A percentile compares a stretch with the other conserved stretches of the same genome.
These are phyloP conservation scores for Wickerhamiella sorbophila DNA, from an alignment of 805 yeast genomes.

Conservation along the genomic window DNA sequence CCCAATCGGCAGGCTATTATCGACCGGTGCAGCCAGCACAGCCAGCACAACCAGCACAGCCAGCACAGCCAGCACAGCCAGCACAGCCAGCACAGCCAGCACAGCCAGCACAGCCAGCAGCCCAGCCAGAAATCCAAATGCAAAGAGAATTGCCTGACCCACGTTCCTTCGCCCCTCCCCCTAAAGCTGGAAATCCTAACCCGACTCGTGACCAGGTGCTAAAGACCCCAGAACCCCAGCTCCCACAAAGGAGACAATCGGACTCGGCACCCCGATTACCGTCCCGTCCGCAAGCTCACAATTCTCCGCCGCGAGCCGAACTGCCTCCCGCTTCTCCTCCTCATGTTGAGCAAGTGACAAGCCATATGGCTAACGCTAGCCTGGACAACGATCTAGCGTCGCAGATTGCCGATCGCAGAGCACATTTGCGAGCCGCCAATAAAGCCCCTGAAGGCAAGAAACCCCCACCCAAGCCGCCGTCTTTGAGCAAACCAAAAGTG, in stretches of 20 bases:
- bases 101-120: constrained; percentile 5
- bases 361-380: neutral
- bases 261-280: neutral
- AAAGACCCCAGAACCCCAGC: neutral
- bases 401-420: constrained; percentile 1
- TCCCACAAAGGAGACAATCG: neutral
- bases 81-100: constrained; percentile 7
- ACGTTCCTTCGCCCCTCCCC: constrained; percentile 18
- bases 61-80: constrained; percentile 2
- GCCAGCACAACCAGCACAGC: constrained; percentile 5
- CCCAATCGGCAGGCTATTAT: too few species aligned
- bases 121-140: constrained; percentile 2
- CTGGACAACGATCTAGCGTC: neutral
- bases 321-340: constrained; percentile 2
- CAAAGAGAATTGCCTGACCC: constrained; percentile 17
- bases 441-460: constrained; percentile 11
- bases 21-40: constrained; percentile 1
- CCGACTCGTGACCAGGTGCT: constrained; percentile 4
- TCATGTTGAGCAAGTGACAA: neutral
- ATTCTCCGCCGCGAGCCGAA: constrained; percentile 5
- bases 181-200: constrained; percentile 8
- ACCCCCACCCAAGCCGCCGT: constrained; percentile 17
- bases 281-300: constrained; percentile 2
- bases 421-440: neutral
- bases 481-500: constrained; percentile 1